phyloP scores from a whole-genome alignment of 768 basidiomycete species.

The Boletus reticuloceps region DNA sequence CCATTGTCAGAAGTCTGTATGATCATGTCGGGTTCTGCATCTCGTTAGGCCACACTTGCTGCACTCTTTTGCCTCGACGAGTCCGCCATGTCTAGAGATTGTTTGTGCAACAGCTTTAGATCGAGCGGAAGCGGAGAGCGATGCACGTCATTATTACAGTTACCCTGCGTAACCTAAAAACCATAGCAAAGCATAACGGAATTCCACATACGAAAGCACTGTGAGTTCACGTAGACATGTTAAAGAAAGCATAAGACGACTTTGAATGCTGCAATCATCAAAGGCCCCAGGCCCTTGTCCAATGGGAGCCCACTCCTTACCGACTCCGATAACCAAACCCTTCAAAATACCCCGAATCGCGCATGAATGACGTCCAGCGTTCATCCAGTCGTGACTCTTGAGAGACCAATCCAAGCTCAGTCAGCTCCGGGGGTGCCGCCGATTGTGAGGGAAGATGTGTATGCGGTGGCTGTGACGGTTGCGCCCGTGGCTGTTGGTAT shows the following conservation, averaged over 20 bases:
- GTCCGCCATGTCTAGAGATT: no score
- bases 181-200: background rate
- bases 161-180: background rate
- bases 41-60: no score
- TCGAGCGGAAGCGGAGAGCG: no score
- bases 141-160: background rate
- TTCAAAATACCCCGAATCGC: constrained; percentile 49
- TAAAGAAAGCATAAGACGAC: background rate
- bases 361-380: constrained; percentile 62
- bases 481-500: background rate
- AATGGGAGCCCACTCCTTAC: constrained; percentile 1
- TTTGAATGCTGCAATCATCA: background rate
- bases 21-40: no score
- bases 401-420: constrained; percentile 59
- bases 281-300: background rate
- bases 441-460: background rate
- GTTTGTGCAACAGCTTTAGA: no score
- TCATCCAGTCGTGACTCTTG: constrained; percentile 54
- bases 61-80: no score
- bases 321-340: constrained; percentile 29
- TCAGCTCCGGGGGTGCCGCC: constrained; percentile 42
- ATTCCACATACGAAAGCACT: background rate
- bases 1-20: no score
- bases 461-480: constrained; percentile 8
- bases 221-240: background rate